Evolutionary conservation across 768 basidiomycete species (phyloP).

Genomic region (Neoboletus brunneissimus): DNA sequence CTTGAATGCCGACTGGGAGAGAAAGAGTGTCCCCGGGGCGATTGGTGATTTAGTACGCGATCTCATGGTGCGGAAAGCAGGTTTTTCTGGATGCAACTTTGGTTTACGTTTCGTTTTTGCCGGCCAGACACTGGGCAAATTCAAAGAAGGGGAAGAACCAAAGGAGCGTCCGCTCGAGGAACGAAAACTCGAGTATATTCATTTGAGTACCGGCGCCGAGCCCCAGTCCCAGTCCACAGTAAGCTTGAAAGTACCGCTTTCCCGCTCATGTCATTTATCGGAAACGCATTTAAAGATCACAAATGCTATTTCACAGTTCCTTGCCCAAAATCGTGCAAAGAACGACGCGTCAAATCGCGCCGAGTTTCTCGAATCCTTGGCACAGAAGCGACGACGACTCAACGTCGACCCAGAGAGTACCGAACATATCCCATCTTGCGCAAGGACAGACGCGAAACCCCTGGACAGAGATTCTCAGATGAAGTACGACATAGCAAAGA

Average conservation of each 20-base stretch:
- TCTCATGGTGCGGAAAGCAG: conserved; percentile 43
- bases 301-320: conserved; percentile 67
- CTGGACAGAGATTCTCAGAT: conserved; percentile 76
- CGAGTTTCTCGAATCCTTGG: conserved; percentile 64
- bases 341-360: conserved; percentile 75
- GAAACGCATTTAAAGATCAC: conserved; percentile 47
- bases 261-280: background rate
- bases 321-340: conserved; percentile 66
- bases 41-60: conserved; percentile 49
- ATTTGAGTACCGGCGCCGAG: conserved; percentile 42
- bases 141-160: conserved; percentile 24
- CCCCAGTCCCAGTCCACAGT: conserved; percentile 61
- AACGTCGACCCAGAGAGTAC: conserved; percentile 35
- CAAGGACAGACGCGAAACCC: conserved; percentile 68
- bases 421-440: conserved; percentile 52
- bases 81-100: background rate
- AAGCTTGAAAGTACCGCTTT: conserved; percentile 25
- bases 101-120: conserved; percentile 1
- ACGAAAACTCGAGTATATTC: conserved; percentile 64
- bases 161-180: conserved; percentile 50
- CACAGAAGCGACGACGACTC: conserved; percentile 50
- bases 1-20: conserved; percentile 66
- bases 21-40: conserved; percentile 52
- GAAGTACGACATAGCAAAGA: conserved; percentile 86
- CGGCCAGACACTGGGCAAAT: conserved; percentile 30